Evolutionary conservation across 1,284 basidiomycete species (phyloP).

Genomic region (Rhodotorula sp.): DNA sequence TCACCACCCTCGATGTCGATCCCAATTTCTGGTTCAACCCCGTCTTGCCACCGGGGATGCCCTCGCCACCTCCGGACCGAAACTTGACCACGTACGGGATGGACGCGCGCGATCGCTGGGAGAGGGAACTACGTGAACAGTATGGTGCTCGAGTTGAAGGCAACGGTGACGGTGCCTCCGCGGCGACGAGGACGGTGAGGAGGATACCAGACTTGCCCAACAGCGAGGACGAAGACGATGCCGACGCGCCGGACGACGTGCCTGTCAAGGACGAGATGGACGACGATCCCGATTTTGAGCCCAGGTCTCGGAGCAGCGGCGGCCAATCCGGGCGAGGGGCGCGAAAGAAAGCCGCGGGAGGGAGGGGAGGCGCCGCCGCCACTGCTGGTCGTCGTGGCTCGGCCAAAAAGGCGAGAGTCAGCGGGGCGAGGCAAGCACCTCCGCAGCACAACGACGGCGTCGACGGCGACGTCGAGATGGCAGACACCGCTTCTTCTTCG

Average conservation of each 20-base stretch:
- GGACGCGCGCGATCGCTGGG: constrained; percentile 4
- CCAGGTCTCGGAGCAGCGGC: background rate
- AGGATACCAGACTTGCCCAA: background rate
- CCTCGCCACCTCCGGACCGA: constrained; percentile 18
- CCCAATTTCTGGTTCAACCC: constrained; percentile 39
- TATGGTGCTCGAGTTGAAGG: background rate
- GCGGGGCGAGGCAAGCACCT: background rate
- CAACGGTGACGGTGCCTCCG: background rate
- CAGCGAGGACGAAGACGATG: background rate
- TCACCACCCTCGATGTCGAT: constrained; percentile 35
- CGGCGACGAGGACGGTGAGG: too few relatives aligned
- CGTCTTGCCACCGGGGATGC: constrained; percentile 37
- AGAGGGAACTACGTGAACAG: constrained; percentile 16
- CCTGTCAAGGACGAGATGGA: background rate
- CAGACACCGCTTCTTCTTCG: background rate
- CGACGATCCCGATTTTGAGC: constrained; percentile 21
- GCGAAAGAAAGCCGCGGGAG: background rate
- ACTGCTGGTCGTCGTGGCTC: background rate
- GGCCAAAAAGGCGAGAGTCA: background rate
- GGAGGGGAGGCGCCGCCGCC: background rate
- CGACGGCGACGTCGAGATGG: constrained; percentile 21
- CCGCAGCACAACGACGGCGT: background rate
- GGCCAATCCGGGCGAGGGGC: background rate
- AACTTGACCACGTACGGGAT: background rate
- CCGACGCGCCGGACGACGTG: background rate